Evolutionary conservation across 306 rosid genomes (phyloP).

Genomic region (Quercus ilex): DNA sequence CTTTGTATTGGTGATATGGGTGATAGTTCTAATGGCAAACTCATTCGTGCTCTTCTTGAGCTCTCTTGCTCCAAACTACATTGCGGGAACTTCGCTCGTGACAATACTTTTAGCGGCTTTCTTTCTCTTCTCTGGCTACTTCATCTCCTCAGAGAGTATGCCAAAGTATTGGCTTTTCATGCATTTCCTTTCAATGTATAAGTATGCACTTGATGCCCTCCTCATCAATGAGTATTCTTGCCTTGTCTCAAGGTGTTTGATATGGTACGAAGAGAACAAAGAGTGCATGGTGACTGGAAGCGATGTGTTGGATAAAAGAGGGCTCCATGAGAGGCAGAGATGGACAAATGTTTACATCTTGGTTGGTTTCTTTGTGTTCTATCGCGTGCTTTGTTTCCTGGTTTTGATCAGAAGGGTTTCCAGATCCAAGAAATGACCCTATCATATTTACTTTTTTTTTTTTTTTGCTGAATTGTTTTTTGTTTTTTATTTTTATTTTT

Average conservation of each 20-base stretch:
- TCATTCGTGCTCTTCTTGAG: conserved; percentile 80
- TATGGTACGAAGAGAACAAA: conserved; percentile 60
- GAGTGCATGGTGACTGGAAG: conserved; percentile 77
- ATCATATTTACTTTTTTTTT: background rate
- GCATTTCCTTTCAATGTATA: conserved; percentile 86
- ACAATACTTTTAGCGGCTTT: conserved; percentile 73
- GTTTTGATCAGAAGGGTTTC: conserved; percentile 85
- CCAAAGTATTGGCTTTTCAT: conserved; percentile 86
- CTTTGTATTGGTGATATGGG: conserved; percentile 80
- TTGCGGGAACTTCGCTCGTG: conserved; percentile 79
- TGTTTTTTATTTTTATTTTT: background rate
- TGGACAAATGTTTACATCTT: conserved; percentile 78
- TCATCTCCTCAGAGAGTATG: conserved; percentile 53
- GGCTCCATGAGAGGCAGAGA: conserved; percentile 55
- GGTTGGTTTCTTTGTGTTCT: conserved; percentile 67
- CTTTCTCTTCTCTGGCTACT: conserved; percentile 85
- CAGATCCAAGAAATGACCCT: conserved; percentile 51
- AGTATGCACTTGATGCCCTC: conserved; percentile 85
- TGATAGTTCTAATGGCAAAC: conserved; percentile 74
- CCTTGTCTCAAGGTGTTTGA: conserved; percentile 56
- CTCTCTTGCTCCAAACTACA: conserved; percentile 86
- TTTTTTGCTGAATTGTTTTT: background rate
- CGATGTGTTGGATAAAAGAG: conserved; percentile 63
- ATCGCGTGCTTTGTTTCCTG: conserved; percentile 78
- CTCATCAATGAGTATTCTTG: conserved; percentile 83